Conservation (phyloP, 2,329 filamentous ascomycete species). For the Epichloe elymi region DNA sequence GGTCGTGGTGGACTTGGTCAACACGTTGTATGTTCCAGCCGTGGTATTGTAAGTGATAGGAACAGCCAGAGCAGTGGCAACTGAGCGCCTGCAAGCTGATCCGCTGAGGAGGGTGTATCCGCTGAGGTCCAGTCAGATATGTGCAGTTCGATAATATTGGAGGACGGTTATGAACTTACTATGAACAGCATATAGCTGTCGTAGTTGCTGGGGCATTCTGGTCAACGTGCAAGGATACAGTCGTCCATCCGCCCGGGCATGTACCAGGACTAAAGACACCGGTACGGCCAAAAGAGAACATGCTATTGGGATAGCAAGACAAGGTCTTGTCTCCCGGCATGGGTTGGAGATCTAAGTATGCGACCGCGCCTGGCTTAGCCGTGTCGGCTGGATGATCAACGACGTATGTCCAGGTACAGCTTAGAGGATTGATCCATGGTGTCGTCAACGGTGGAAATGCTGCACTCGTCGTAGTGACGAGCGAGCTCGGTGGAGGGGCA, state of each 20-base stretch:
- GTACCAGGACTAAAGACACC: slow-evolving; percentile 27
- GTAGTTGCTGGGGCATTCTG: slow-evolving; percentile 15
- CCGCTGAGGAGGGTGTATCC: slow-evolving; percentile 22
- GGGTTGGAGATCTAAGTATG: slow-evolving; percentile 25
- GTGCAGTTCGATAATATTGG: neutral
- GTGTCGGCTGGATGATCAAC: slow-evolving; percentile 13
- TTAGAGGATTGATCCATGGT: slow-evolving; percentile 21
- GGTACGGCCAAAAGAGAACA: slow-evolving; percentile 23
- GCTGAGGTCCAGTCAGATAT: slow-evolving; percentile 10
- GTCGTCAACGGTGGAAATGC: slow-evolving; percentile 25
- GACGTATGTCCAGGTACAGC: slow-evolving; percentile 27
- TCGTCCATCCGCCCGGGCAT: slow-evolving; percentile 28
- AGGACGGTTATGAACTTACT: slow-evolving; percentile 17
- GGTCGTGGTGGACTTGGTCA: slow-evolving; percentile 23
- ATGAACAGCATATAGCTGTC: slow-evolving; percentile 27
- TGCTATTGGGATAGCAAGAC: slow-evolving; percentile 27
- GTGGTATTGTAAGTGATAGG: slow-evolving; percentile 24
- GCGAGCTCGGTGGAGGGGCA: neutral
- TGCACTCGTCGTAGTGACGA: slow-evolving; percentile 5
- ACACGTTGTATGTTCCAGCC: slow-evolving; percentile 20
- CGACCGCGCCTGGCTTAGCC: slow-evolving; percentile 17
- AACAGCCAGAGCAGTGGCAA: slow-evolving; percentile 23
- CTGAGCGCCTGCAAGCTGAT: slow-evolving; percentile 21
- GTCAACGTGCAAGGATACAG: slow-evolving; percentile 19
- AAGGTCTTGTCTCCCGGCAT: slow-evolving; percentile 22